Evolutionary conservation across 768 basidiomycete genomes (phyloP).

Genomic region (Auricularia cornea): DNA sequence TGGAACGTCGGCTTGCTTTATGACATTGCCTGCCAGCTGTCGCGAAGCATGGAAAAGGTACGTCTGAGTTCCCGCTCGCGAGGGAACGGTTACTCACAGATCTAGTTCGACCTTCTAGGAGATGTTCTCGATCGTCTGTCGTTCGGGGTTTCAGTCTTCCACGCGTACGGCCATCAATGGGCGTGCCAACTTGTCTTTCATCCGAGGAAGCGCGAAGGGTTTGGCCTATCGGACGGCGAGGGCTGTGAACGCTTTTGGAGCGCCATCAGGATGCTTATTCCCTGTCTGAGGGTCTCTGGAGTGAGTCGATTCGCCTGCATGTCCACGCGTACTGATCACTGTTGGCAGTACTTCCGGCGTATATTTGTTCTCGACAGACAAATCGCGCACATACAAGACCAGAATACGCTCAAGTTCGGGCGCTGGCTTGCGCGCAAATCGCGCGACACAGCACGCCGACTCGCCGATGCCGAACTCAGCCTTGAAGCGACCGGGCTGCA

Average conservation of each 20-base stretch:
- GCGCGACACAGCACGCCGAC: neutral
- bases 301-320: slow-evolving; percentile 16
- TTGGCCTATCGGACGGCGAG: slow-evolving; percentile 30
- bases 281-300: slow-evolving; percentile 21
- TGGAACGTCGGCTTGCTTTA: slow-evolving; percentile 23
- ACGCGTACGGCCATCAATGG: slow-evolving; percentile 33
- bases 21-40: slow-evolving; percentile 29
- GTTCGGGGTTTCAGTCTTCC: slow-evolving; percentile 30
- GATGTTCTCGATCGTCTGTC: slow-evolving; percentile 14
- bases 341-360: neutral
- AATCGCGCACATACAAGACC: neutral
- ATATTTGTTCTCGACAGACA: neutral
- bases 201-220: slow-evolving; percentile 20
- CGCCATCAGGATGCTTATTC: slow-evolving; percentile 25
- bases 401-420: neutral
- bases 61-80: neutral
- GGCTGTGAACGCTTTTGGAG: slow-evolving; percentile 29
- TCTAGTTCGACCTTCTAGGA: slow-evolving; percentile 4
- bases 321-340: neutral
- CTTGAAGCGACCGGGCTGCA: neutral
- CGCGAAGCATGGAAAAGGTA: slow-evolving; percentile 18
- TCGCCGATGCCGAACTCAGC: neutral
- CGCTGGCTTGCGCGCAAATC: neutral
- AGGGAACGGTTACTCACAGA: neutral
- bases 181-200: slow-evolving; percentile 29